Conservation (phyloP, 441 rosid species). For the Euphorbia celastroides region DNA sequence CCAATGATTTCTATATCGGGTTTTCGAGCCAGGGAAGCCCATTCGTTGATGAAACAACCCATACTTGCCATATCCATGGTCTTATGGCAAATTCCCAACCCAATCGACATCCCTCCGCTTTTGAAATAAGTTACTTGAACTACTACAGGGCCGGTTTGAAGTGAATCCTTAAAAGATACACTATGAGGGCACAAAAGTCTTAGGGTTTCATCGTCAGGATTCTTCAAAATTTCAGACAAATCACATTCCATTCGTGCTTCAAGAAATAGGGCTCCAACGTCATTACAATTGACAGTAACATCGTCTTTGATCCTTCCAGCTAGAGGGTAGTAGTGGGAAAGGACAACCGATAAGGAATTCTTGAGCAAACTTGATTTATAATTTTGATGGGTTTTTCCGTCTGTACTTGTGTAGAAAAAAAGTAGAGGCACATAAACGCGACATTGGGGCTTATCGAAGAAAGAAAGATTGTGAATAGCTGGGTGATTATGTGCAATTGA, state of each 20-base stretch:
- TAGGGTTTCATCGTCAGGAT: background rate
- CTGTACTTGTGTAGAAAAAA: background rate
- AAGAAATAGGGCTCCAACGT: background rate
- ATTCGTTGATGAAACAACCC: background rate
- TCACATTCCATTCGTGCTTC: background rate
- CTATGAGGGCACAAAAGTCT: background rate
- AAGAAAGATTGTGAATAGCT: background rate
- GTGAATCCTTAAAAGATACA: background rate
- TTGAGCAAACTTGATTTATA: background rate
- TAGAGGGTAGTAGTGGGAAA: background rate
- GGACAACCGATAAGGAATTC: background rate
- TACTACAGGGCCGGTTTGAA: background rate
- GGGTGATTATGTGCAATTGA: background rate
- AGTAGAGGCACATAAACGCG: background rate
- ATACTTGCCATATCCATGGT: background rate
- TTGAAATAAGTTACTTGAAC: background rate
- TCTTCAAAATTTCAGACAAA: background rate
- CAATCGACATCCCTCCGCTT: background rate
- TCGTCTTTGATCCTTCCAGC: background rate
- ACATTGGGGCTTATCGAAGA: background rate
- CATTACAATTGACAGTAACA: background rate
- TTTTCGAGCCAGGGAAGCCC: background rate
- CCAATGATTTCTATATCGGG: background rate
- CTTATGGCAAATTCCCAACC: background rate
- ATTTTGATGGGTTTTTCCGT: background rate